Evolutionary conservation across 2,329 filamentous ascomycete genomes (phyloP).

Genomic region (Pezicula neosporulosa): DNA sequence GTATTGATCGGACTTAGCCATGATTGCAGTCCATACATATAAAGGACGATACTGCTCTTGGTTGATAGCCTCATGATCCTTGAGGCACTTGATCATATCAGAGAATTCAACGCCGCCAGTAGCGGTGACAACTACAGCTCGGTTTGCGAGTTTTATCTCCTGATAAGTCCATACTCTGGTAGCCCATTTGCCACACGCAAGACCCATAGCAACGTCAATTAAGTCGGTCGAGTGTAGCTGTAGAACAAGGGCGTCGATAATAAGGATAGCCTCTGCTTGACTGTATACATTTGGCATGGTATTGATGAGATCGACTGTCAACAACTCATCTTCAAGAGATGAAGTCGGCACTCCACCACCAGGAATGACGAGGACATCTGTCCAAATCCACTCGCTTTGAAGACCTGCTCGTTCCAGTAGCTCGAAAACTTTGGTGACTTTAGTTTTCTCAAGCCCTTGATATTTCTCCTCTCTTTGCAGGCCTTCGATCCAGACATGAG

Average conservation of each 20-base stretch:
- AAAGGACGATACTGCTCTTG: no score
- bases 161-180: conserved; percentile 17
- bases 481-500: conserved; percentile 18
- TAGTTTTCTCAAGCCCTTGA: conserved; percentile 3
- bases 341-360: conserved; percentile 1
- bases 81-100: neutral
- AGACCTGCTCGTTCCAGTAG: neutral
- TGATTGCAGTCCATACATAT: no score
- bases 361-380: conserved; percentile 13
- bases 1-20: neutral
- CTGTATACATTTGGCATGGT: conserved; percentile 10
- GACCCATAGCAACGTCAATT: conserved; percentile 10
- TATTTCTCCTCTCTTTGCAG: conserved; percentile 7
- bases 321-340: conserved; percentile 7
- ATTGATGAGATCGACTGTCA: conserved; percentile 14
- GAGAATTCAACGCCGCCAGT: neutral
- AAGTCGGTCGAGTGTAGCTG: conserved; percentile 7
- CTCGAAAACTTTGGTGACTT: conserved; percentile 3
- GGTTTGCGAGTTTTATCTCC: conserved; percentile 14
- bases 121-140: conserved; percentile 3
- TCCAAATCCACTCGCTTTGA: conserved; percentile 14
- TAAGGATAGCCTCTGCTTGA: conserved; percentile 10
- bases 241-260: conserved; percentile 13
- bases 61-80: no score
- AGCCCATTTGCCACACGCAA: conserved; percentile 13